Evolutionary conservation across 495 filamentous ascomycete species (phyloP), one percentile per base, ranked within the genome.

Genomic region (Trichocladium uniseriatum): DNA sequence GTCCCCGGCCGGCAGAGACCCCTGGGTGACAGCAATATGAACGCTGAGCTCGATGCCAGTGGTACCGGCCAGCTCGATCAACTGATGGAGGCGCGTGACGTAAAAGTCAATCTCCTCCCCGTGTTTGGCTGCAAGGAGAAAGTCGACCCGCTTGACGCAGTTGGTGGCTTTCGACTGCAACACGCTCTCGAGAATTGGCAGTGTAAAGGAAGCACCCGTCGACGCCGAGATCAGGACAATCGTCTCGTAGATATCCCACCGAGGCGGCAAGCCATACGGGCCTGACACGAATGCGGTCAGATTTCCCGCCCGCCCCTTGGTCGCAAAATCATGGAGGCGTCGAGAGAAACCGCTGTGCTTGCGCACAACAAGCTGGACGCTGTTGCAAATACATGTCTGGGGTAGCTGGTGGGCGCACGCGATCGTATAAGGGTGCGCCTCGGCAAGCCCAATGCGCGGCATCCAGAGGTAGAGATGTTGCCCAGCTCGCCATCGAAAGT

Each of bases 381-480:
- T 74, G 53, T 77, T 74, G 66, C 72, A 77, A 54, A 69, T 69
- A 48, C 72, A 76, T 6, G 65, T 70, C 16, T 65, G 64, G 1
- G 67, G 62, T 19, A 68, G 41, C 49, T 66, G 65, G 43, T 71
- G 72, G 3, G 69, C 62, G 34, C 69, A 73, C 20, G 81, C 76
- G 48, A 94, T 87, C 6, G 87, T 91, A 60, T 90, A 92, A 0
- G 89, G 89, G 46, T 95, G 89, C 1, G 77, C 79, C 61, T 94
- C 84, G 4, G 89, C 58, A 0, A 79, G 78, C 0, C 76, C 80
- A 7, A 94, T 63, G 4, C 69, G 72, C 51, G 85, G 87, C 48
- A 83, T 71, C 54, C 82, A 83, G 6, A 95, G 71, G 51, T 89
- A 88, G 3, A 89, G 71, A 53, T 92, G 84, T 56, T 92, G 87